Evolutionary conservation across 2,329 filamentous ascomycete genomes (phyloP).

Genomic region (Didymella exigua): DNA sequence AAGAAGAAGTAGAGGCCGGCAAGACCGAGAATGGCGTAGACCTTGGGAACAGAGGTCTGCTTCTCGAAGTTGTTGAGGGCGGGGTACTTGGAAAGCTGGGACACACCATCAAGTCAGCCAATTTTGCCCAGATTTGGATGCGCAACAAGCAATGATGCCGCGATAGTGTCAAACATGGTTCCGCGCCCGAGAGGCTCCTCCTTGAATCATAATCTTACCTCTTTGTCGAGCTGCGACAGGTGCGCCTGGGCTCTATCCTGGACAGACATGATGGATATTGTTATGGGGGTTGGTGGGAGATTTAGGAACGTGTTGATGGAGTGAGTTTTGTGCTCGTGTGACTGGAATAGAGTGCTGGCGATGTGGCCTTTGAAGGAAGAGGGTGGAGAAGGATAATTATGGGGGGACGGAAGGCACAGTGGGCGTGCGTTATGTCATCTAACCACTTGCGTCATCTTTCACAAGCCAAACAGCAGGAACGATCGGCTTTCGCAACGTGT

Average conservation of each 20-base stretch:
- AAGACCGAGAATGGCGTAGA: conserved; percentile 78
- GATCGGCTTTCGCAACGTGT: conserved; percentile 32
- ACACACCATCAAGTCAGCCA: conserved; percentile 32
- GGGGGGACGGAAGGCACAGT: conserved; percentile 30
- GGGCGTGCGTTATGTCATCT: conserved; percentile 39
- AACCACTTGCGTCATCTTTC: conserved; percentile 42
- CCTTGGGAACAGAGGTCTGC: conserved; percentile 81
- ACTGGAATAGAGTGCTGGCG: conserved; percentile 15
- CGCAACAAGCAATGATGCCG: background rate
- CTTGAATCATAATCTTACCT: conserved; percentile 62
- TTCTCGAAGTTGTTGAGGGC: conserved; percentile 84
- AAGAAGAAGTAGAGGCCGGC: conserved; percentile 85
- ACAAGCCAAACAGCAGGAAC: conserved; percentile 35
- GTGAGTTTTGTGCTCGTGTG: conserved; percentile 19
- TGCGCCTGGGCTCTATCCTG: conserved; percentile 80
- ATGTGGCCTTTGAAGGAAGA: conserved; percentile 24
- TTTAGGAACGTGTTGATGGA: conserved; percentile 4
- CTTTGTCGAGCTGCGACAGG: conserved; percentile 79
- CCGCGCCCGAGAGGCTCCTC: background rate
- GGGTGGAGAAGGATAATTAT: conserved; percentile 35
- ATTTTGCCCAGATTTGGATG: background rate
- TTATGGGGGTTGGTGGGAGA: conserved; percentile 5
- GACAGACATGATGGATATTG: conserved; percentile 66
- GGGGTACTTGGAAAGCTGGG: conserved; percentile 83
- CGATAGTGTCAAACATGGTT: background rate